Percentiles rank a stretch among this genome's conserved stretches.
These are phyloP conservation scores for Pyrenopolyporus hunteri DNA, from an alignment of 495 filamentous ascomycete genomes.

Conservation along the genomic window DNA sequence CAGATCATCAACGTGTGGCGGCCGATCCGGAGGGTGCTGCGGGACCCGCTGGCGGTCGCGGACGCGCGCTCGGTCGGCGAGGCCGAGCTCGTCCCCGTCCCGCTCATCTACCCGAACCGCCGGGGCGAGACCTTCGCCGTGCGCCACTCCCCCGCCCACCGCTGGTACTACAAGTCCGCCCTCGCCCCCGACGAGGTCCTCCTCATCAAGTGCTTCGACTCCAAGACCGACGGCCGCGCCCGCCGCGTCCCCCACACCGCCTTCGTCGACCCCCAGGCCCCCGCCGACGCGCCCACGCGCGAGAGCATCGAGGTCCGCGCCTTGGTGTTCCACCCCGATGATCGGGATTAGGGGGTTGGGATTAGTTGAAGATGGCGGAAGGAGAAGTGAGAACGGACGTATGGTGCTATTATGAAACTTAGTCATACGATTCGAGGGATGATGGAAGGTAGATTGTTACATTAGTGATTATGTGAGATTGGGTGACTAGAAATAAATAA, in stretches of 20 bases:
- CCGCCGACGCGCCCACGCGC: slow-evolving; percentile 51
- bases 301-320: slow-evolving; percentile 71
- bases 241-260: slow-evolving; percentile 70
- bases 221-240: slow-evolving; percentile 62
- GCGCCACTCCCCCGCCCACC: slow-evolving; percentile 59
- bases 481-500: neutral
- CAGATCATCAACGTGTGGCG: slow-evolving; percentile 86
- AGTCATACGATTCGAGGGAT: too few relatives aligned
- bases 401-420: too few relatives aligned
- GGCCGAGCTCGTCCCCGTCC: slow-evolving; percentile 68
- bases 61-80: slow-evolving; percentile 66
- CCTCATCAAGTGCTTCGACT: slow-evolving; percentile 76
- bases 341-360: slow-evolving; percentile 32
- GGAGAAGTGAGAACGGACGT: neutral
- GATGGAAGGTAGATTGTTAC: slow-evolving; percentile 23
- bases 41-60: slow-evolving; percentile 68
- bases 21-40: slow-evolving; percentile 67
- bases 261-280: slow-evolving; percentile 61
- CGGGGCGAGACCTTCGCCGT: slow-evolving; percentile 77
- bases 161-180: slow-evolving; percentile 82
- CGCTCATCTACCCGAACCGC: slow-evolving; percentile 75
- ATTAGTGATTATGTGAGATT: neutral
- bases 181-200: slow-evolving; percentile 66
- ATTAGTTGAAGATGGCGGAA: neutral
- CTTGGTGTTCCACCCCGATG: slow-evolving; percentile 56